Percentiles rank a stretch among this genome's conserved stretches.
phyloP scores from a whole-genome alignment of 2,329 filamentous ascomycete genomes.

The Aspergillus felis region DNA sequence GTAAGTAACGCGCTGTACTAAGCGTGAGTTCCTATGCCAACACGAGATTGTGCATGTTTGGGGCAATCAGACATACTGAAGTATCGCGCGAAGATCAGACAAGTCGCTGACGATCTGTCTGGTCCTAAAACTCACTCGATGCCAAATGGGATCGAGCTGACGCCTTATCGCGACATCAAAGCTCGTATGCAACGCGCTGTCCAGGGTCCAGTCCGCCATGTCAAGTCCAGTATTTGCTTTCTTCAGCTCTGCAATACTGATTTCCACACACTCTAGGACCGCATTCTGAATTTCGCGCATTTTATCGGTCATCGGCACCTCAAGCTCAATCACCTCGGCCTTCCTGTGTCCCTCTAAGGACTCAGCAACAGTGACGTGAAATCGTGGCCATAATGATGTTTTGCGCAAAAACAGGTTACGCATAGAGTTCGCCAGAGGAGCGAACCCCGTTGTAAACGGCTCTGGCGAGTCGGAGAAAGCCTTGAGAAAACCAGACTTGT shows the following conservation, averaged over 20 bases:
- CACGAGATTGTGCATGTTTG: constrained; percentile 5
- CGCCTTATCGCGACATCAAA: constrained; percentile 86
- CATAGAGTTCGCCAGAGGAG: constrained; percentile 85
- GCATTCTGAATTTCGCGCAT: constrained; percentile 95
- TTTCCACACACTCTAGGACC: constrained; percentile 92
- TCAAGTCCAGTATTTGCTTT: constrained; percentile 86
- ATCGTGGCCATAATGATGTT: constrained; percentile 85
- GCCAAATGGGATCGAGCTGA: constrained; percentile 95
- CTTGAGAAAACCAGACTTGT: constrained; percentile 90
- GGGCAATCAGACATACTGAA: constrained; percentile 55
- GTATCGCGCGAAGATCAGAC: constrained; percentile 73
- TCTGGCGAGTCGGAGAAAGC: constrained; percentile 94
- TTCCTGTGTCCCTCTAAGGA: constrained; percentile 87
- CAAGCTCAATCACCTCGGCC: constrained; percentile 94
- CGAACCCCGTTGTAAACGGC: constrained; percentile 82
- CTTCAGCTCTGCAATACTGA: constrained; percentile 88
- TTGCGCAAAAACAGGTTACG: constrained; percentile 87
- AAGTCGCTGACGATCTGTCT: constrained; percentile 91
- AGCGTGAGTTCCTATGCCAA: neutral
- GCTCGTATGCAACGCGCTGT: constrained; percentile 85
- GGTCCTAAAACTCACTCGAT: constrained; percentile 90
- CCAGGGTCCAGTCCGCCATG: constrained; percentile 95
- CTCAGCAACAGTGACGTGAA: constrained; percentile 84
- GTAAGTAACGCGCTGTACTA: constrained; percentile 61
- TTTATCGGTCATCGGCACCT: constrained; percentile 89